Base-by-base conservation (phyloP, 805 yeast genomes). In the Tetrapisispora namnaoensis region DNA sequence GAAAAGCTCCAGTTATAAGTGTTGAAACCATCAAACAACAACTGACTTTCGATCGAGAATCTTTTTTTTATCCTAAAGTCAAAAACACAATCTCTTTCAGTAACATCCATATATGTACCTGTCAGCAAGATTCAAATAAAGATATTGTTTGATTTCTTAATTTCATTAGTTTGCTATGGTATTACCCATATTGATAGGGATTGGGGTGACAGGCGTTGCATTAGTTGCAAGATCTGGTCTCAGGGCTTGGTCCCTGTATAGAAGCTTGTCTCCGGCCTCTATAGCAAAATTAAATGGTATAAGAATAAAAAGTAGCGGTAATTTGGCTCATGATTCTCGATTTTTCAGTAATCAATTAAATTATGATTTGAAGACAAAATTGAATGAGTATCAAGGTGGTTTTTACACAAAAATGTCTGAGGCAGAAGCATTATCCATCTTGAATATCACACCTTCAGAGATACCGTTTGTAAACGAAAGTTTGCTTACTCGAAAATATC, bases 401-500 rank as follows among this genome's bases (percentile, higher is more conserved):
- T 85, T 85, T 59, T 72, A 75, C n/a, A 61, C 63, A 5, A 71
- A 68, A 44, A 83, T 85, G 88, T 78, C 76, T 7, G 86, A 85
- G 50, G 70, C 73, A 44, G 95, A 85, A 57, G 91, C 91, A 4
- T 65, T 83, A 39, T 72, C 79, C 57, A 78, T 85, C 7, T 66
- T 85, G 45, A 78, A 77, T 52, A 80, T 85, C 49, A 70, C 72
- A 36, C 76, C 78, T 20, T 67, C 76, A 21, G 84, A 78, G 49
- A 76, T 83, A 45, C 66, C 79, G 46, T 67, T 70, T 48, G 57
- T 82, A 34, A 68, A 72, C 39, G 65, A 62, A 30, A 72, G 72
- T 13, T 61, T 76, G 54, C 70, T 91, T 55, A 89, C 85, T 64
- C 90, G 81, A 53, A 82, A 80, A 51, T 96, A 90, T 63, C 78